Percentiles rank a stretch among this genome's conserved stretches.
Evolutionary conservation across 1,284 basidiomycete genomes (phyloP).

Genomic region (Puccinia polysora): DNA sequence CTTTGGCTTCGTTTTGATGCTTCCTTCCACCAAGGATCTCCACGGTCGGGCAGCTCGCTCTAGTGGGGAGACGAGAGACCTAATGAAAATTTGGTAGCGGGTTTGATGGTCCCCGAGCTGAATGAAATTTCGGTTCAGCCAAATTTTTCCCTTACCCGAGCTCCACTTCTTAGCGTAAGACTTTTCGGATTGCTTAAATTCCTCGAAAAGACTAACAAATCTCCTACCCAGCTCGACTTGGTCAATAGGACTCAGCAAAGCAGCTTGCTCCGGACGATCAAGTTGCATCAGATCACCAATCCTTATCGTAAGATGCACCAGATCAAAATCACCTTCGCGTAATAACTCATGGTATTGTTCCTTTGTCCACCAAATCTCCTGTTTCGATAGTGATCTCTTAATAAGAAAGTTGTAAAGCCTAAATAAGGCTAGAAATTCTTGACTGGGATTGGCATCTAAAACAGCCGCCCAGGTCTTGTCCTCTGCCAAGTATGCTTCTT

Average conservation of each 20-base stretch:
- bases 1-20: not conserved
- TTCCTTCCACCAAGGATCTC: not conserved
- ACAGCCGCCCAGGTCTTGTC: not conserved
- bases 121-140: not conserved
- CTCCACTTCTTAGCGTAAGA: slow-evolving; percentile 19
- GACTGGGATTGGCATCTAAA: not conserved
- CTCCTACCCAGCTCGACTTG: not conserved
- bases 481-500: not conserved
- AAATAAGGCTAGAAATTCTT: not conserved
- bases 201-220: slow-evolving; percentile 10
- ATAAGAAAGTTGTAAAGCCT: slow-evolving; percentile 20
- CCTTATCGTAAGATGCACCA: slow-evolving; percentile 1
- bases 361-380: slow-evolving; percentile 9
- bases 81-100: not conserved
- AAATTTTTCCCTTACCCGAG: not conserved
- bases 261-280: not conserved
- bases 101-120: not conserved
- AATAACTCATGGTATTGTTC: not conserved
- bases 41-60: not conserved
- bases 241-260: not conserved
- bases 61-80: not conserved
- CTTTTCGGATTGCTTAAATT: slow-evolving; percentile 12
- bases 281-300: slow-evolving; percentile 9
- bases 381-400: slow-evolving; percentile 2
- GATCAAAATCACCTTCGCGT: not conserved